Base-by-base conservation (phyloP, 106 monocot species). In the Alisma plantagoaquatica region DNA sequence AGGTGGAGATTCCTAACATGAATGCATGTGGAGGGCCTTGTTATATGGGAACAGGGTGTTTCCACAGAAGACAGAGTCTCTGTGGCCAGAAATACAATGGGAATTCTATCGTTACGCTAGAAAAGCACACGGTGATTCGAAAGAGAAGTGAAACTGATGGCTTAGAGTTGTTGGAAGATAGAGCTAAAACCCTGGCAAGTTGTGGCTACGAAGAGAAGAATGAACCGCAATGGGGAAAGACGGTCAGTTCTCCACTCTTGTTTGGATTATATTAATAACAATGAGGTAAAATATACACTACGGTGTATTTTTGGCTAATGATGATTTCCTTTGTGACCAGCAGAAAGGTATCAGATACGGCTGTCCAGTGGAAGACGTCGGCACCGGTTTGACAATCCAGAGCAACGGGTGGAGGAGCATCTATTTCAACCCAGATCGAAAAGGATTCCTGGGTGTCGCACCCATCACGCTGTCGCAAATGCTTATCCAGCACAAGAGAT, bases 271-370 rank as follows among this genome's bases (percentile, higher is more conserved):
- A n/a, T n/a, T n/a, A n/a, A n/a, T n/a, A n/a, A n/a, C n/a, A n/a
- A n/a, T n/a, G n/a, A n/a, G n/a, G n/a, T n/a, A n/a, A n/a, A n/a
- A n/a, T n/a, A n/a, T n/a, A n/a, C n/a, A n/a, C n/a, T n/a, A n/a
- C n/a, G n/a, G n/a, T n/a, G n/a, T n/a, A n/a, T n/a, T n/a, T n/a
- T n/a, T n/a, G n/a, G n/a, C n/a, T n/a, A n/a, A n/a, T n/a, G n/a
- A n/a, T n/a, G n/a, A n/a, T n/a, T n/a, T n/a, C n/a, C n/a, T n/a
- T n/a, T n/a, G n/a, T n/a, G n/a, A n/a, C n/a, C n/a, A 51, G 43
- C 57, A 84, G 84, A 55, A 77, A 27, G 87, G 87, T 2, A 29
- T 87, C 27, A 75, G 65, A 57, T 87, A 87, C 59, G 87, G 75
- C 1, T 74, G 62, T 48, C 42, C 78, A 9, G 87, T 82, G 16